Evolutionary conservation across 768 basidiomycete genomes (phyloP), one percentile per base, ranked within the genome.

Genomic region (Kondoa malvinella): DNA sequence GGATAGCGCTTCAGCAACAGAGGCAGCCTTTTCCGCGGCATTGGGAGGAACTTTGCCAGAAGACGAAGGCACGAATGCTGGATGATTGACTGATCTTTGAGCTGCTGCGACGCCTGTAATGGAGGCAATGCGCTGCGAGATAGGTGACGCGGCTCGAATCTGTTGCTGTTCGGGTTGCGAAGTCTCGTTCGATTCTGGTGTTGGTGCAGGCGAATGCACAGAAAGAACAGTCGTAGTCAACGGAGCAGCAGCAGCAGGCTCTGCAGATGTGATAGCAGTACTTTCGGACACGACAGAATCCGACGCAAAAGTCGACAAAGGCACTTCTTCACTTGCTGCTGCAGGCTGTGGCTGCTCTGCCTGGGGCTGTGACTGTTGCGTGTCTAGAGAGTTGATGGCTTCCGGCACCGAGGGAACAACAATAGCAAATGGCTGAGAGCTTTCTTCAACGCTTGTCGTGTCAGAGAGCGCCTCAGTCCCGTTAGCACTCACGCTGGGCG

Each of bases 211-310:
- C 14, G 50, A 25, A 56, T 14, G 15, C 14, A 56, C 50, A 25
- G 25, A 14, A 25, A 25, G 50, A 14, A 25, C 14, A 14, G 50
- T 14, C 50, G 50, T 56, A 56, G 50, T 25, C 14, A 56, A 14
- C 15, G 50, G 50, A 56, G 25, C 50, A 56, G 50, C 50, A 56
- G 50, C 50, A 56, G 50, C 50, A 25, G 50, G 50, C 50, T 56
- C 50, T 67, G 68, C 2, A 72, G 88, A 88, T 56, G 50, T 14
- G 50, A 25, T 25, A 25, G 50, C 50, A 14, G 50, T 14, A 14
- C 25, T 25, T 25, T 56, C 50, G 50, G 50, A n/a, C n/a, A n/a
- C n/a, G n/a, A n/a, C n/a, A n/a, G n/a, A n/a, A n/a, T n/a, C n/a
- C n/a, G n/a, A n/a, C n/a, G n/a, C n/a, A n/a, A n/a, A n/a, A n/a